Evolutionary conservation across 208 protist genomes (phyloP).

Genomic region (Kentomonas sorsogonicus): DNA sequence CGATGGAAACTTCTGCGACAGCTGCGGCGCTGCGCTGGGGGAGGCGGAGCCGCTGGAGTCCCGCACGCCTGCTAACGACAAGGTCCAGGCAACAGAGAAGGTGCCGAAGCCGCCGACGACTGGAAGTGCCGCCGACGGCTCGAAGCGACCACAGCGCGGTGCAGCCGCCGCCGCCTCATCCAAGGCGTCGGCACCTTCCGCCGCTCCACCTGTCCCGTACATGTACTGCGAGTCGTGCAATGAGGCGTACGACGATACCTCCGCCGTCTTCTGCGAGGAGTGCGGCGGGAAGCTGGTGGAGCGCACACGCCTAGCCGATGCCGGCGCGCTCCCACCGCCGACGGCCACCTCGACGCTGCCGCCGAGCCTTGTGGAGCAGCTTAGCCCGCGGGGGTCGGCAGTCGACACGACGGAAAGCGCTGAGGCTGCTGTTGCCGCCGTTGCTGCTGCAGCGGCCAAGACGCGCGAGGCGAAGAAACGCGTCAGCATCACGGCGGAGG

Average conservation of each 20-base stretch:
- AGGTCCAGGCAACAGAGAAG: too few relatives aligned
- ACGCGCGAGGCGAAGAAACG: too few relatives aligned
- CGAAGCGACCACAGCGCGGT: too few relatives aligned
- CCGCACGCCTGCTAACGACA: too few relatives aligned
- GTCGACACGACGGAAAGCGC: background rate
- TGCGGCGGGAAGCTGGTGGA: slow-evolving; percentile 61
- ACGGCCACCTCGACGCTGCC: background rate
- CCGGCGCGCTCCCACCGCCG: slow-evolving; percentile 11
- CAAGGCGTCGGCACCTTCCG: too few relatives aligned
- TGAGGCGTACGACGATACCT: slow-evolving; percentile 29
- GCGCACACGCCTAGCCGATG: background rate
- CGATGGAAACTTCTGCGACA: slow-evolving; percentile 85
- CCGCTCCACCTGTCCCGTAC: too few relatives aligned
- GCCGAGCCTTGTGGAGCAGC: background rate
- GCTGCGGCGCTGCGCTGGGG: slow-evolving; percentile 72
- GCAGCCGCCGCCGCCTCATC: background rate
- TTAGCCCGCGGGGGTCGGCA: background rate
- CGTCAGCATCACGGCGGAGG: too few relatives aligned
- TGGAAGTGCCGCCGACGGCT: background rate
- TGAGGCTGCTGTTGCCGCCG: too few relatives aligned
- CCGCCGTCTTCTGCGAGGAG: slow-evolving; percentile 70
- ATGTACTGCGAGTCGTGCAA: slow-evolving; percentile 66
- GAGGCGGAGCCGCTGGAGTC: slow-evolving; percentile 18
- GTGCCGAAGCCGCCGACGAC: background rate
- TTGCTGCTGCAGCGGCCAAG: too few relatives aligned